phyloP scores from a whole-genome alignment of 129 eudicot species.

The Arctium lappa region DNA sequence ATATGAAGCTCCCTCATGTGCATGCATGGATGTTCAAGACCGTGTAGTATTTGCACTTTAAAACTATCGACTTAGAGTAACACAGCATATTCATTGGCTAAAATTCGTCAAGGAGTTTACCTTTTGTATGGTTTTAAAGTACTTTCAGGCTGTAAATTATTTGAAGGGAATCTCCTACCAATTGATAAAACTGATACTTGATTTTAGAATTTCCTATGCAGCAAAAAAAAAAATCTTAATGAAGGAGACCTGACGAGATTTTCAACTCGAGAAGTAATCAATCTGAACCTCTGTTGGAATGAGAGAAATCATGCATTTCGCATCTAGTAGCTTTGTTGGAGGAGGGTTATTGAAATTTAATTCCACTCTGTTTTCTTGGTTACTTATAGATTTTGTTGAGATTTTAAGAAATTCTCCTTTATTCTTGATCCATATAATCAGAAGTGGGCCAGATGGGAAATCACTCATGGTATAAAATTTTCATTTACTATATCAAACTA shows the following conservation, averaged over 20 bases:
- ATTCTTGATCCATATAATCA: neutral
- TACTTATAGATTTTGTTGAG: neutral
- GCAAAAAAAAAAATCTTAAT: neutral
- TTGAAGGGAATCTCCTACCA: neutral
- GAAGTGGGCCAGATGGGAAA: too few relatives aligned
- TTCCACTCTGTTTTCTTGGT: neutral
- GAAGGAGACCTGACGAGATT: neutral
- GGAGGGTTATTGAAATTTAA: too few relatives aligned
- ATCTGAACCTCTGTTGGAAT: neutral
- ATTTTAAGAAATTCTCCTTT: neutral
- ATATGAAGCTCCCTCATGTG: neutral
- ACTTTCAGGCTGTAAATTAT: too few relatives aligned
- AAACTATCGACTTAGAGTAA: neutral
- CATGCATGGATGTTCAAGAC: neutral
- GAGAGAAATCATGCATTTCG: neutral
- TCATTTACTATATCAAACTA: neutral
- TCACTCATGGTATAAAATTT: too few relatives aligned
- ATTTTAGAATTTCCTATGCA: neutral
- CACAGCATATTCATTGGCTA: neutral
- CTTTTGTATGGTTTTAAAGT: too few relatives aligned
- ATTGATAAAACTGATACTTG: neutral
- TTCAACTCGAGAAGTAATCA: neutral
- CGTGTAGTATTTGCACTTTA: neutral
- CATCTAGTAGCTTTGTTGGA: neutral
- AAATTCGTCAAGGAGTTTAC: too few relatives aligned